Percentiles rank a stretch among this genome's conserved stretches.
Evolutionary conservation across 2,329 filamentous ascomycete species (phyloP).

Genomic region (Fusarium multiceps): DNA sequence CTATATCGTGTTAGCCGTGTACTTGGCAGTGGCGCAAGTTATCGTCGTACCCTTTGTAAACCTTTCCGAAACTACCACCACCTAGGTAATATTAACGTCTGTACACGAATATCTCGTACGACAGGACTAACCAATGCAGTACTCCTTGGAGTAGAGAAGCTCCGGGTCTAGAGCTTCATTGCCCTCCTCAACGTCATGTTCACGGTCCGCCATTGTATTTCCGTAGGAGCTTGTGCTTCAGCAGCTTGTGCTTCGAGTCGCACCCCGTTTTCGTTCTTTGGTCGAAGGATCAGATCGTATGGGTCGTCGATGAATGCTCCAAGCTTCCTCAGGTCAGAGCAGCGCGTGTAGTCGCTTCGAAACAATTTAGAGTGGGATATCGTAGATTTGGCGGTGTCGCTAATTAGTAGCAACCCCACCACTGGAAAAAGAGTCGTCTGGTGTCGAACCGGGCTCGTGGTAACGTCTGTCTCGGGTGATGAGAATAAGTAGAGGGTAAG

Average conservation of each 20-base stretch:
- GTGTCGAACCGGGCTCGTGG: slow-evolving; percentile 24
- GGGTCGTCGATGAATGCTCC: not conserved
- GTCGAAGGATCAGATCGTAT: not conserved
- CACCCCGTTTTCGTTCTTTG: not conserved
- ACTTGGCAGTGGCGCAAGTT: not conserved
- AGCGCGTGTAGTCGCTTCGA: slow-evolving; percentile 13
- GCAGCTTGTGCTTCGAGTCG: slow-evolving; percentile 14
- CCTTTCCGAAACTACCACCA: slow-evolving; percentile 97
- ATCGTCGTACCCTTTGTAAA: slow-evolving; percentile 86
- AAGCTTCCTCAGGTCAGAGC: not conserved
- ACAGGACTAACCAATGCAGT: slow-evolving; percentile 76
- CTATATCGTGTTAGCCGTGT: slow-evolving; percentile 57
- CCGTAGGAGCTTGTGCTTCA: slow-evolving; percentile 15
- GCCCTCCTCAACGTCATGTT: slow-evolving; percentile 58
- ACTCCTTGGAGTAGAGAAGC: slow-evolving; percentile 91
- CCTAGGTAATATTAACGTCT: slow-evolving; percentile 62
- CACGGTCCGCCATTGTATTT: slow-evolving; percentile 60
- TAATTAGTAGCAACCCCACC: slow-evolving; percentile 38
- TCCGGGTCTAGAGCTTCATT: slow-evolving; percentile 80
- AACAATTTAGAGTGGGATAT: slow-evolving; percentile 21
- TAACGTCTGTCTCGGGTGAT: slow-evolving; percentile 9
- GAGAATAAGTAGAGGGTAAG: slow-evolving; percentile 3
- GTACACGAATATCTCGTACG: not conserved
- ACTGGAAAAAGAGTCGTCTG: slow-evolving; percentile 34
- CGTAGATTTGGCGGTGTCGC: slow-evolving; percentile 39